Percentiles rank a stretch among this genome's conserved stretches.
These are phyloP conservation scores for Annona squamosa DNA, from an alignment of 164 flowering plant species.

Conservation along the genomic window DNA sequence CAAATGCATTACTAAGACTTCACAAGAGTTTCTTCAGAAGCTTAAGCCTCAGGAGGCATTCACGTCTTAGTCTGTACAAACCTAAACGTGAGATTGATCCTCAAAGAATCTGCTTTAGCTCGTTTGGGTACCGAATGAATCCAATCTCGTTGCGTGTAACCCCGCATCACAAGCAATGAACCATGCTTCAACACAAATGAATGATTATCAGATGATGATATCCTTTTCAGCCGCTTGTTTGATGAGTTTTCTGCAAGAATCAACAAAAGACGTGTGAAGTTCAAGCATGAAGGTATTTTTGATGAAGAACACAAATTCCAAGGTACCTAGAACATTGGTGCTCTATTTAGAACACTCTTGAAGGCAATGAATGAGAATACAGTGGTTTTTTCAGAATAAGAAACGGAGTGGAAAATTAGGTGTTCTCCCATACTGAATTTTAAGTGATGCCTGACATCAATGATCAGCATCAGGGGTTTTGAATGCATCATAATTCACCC, in stretches of 20 bases:
- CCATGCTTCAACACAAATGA: conserved; percentile 64
- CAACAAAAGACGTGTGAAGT: neutral
- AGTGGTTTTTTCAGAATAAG: too few species aligned
- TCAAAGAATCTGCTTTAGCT: conserved; percentile 51
- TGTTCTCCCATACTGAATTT: too few species aligned
- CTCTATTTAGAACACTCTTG: too few species aligned
- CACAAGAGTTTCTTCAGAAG: neutral
- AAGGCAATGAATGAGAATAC: too few species aligned
- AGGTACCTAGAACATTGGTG: neutral
- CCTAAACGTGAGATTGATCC: conserved; percentile 92
- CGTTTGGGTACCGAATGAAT: conserved; percentile 85
- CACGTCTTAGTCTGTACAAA: conserved; percentile 16
- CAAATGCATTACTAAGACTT: too few species aligned
- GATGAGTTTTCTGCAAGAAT: conserved; percentile 34
- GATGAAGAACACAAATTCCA: neutral
- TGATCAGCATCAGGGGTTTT: too few species aligned
- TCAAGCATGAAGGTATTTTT: neutral
- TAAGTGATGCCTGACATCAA: too few species aligned
- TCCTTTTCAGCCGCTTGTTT: conserved; percentile 33
- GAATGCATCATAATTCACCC: too few species aligned
- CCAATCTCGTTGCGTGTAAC: conserved; percentile 84
- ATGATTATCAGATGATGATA: conserved; percentile 28
- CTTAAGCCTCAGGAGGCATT: neutral
- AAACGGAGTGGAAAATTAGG: too few species aligned
- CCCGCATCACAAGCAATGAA: conserved; percentile 75